Conservation (phyloP, 805 yeast species). For the Naumovozyma baii region DNA sequence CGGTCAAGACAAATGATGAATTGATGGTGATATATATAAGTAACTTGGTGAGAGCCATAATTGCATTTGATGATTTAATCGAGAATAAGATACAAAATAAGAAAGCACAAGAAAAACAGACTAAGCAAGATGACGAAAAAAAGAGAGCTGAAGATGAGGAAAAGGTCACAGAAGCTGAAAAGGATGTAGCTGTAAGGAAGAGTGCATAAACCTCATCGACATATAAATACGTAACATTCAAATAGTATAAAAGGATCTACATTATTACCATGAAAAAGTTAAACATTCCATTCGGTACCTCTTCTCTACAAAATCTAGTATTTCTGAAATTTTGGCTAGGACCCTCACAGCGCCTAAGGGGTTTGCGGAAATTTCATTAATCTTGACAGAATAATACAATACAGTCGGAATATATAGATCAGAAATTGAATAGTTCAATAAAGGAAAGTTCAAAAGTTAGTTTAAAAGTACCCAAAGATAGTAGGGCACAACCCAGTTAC, state of each 20-base stretch:
- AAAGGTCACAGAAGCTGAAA: conserved; percentile 1
- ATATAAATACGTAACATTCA: neutral
- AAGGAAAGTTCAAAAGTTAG: neutral
- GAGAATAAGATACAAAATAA: conserved; percentile 89
- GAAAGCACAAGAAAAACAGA: conserved; percentile 31
- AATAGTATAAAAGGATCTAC: too few species aligned
- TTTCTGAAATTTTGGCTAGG: too few species aligned
- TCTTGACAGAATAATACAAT: too few species aligned
- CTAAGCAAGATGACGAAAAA: conserved; percentile 33
- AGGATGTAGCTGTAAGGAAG: neutral
- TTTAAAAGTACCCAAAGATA: too few species aligned
- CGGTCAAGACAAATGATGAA: conserved; percentile 90
- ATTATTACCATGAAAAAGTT: too few species aligned
- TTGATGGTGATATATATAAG: conserved; percentile 88
- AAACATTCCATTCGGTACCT: too few species aligned
- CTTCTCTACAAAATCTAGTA: too few species aligned
- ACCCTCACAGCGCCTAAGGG: neutral
- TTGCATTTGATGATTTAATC: conserved; percentile 92
- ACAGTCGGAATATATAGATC: too few species aligned
- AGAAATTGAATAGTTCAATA: too few species aligned
- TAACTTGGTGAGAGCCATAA: conserved; percentile 83
- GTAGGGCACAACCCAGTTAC: neutral
- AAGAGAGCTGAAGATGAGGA: conserved; percentile 7
- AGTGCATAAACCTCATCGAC: neutral
- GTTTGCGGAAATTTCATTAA: neutral